Base-by-base conservation (phyloP, 371 early-diverging fungal species). In the Choanephora cucurbitarum region DNA sequence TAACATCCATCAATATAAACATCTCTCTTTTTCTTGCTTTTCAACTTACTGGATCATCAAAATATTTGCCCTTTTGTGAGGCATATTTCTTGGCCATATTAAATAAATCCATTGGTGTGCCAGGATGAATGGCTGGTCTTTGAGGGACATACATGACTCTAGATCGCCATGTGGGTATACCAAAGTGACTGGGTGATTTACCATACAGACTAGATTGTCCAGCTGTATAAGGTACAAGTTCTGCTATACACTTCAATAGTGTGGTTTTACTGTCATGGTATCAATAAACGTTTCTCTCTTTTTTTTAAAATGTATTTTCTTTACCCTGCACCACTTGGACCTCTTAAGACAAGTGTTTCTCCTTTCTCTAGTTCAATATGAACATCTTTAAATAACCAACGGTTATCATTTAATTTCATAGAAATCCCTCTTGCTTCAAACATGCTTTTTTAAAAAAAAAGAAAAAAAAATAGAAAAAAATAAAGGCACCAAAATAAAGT, bases 111-210 rank as follows among this genome's bases (percentile, higher is more conserved):
- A 81, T 52, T 0, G 94, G 91, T 8, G 91, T 85, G 0, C 91
- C 90, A 3, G 85, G 77, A 62, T 92, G 77, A 22, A 82, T 67
- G 3, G 92, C 82, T 22, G 91, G 85, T n/a, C 92, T 71, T 55
- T 95, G 95, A 1, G 94, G 94, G 10, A 95, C 90, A 68, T 95
- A 95, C 84, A 89, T 87, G 50, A 93, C 83, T 34, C 75, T 73
- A 5, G 89, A 81, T 37, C 95, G 75, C 93, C 93, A 93, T 9
- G 58, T 54, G 5, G 91, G 88, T 21, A 91, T 77, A 22, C 89
- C 88, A 57, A 79, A 71, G 28, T 85, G 79, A 21, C 71, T 61
- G 2, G 90, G 82, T 5, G 79, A 77, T 74, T 81, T 83, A 5
- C 77, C 83, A n/a, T 80, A 52, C 23, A 92, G 66, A 37, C 57